Evolutionary conservation across 2,329 filamentous ascomycete genomes (phyloP), one percentile per base, ranked within the genome.

Genomic region (Exophiala sideris): DNA sequence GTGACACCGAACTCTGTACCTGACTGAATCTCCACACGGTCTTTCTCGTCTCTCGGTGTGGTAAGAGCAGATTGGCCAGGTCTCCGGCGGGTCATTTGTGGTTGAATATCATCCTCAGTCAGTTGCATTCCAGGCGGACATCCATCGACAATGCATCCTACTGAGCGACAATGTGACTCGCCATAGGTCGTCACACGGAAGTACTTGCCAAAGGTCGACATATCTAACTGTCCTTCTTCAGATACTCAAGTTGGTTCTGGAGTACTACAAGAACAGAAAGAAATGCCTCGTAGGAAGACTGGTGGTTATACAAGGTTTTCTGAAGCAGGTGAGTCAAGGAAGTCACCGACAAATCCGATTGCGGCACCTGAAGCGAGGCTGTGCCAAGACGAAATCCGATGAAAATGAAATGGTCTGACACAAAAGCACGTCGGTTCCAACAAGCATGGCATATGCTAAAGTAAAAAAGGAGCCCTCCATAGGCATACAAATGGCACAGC

Each of bases 131-230:
- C 89, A 11, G 94, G 91, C 34, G 92, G 94, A 68, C 85, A 88
- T 65, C 91, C 91, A 70, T 97, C 92, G 73, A 97, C 86, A 67
- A 97, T 96, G 77, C 89, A 95, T 68, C 91, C 91, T 66, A 97
- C 91, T 32, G 88, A 92, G 67, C 86, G 87, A 77, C 92, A 95
- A 76, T 96, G 92, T 53, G 89, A 95, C 73, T 91, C 88, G 70
- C 88, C 88, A 76, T 89, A 89, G 68, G 89, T 95, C 60, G 88
- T 91, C 63, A 95, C 89, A 65, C 81, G 81, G 74, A 94, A 94
- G 71, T 85, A 80, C 47, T 86, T 78, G 65, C 91, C 91, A 73
- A 95, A 96, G 52, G 89, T 92, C 65, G 91, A 96, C 89, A 94
- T 29, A 49, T 12, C 21, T 21, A 2, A 9, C 14, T 39, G 32